Percentiles rank a stretch among this genome's conserved stretches.
Evolutionary conservation across 2,329 filamentous ascomycete genomes (phyloP).

Genomic region (Malbranchea zuffiana): DNA sequence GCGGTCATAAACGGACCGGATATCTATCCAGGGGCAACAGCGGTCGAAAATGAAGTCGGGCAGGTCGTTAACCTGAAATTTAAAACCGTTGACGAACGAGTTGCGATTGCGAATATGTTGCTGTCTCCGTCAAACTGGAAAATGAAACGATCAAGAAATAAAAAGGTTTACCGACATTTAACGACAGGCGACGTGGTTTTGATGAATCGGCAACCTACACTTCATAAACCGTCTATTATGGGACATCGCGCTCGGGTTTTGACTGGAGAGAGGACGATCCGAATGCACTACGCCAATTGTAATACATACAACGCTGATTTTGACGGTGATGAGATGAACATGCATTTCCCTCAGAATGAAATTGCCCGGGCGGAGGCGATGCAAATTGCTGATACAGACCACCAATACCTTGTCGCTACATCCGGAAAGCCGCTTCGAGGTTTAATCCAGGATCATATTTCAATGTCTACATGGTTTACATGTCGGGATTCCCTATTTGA

Average conservation of each 20-base stretch:
- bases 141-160: conserved; percentile 67
- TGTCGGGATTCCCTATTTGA: conserved; percentile 87
- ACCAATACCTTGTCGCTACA: conserved; percentile 90
- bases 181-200: conserved; percentile 94
- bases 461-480: conserved; percentile 82
- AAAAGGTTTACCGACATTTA: conserved; percentile 92
- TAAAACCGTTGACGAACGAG: conserved; percentile 78
- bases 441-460: conserved; percentile 97
- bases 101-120: conserved; percentile 83
- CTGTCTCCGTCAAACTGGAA: conserved; percentile 70
- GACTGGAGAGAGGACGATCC: conserved; percentile 89
- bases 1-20: conserved; percentile 90
- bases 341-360: conserved; percentile 98
- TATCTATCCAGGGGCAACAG: conserved; percentile 86
- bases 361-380: conserved; percentile 85
- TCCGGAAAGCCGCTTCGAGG: conserved; percentile 87
- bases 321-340: conserved; percentile 99
- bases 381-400: conserved; percentile 89
- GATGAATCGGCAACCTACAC: conserved; percentile 96
- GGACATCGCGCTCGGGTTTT: conserved; percentile 86
- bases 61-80: conserved; percentile 78
- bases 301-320: conserved; percentile 99
- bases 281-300: conserved; percentile 99
- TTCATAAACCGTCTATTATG: conserved; percentile 99
- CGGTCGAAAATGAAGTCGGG: conserved; percentile 92